Conservation (phyloP, 768 basidiomycete genomes). For the Collybia sp. region DNA sequence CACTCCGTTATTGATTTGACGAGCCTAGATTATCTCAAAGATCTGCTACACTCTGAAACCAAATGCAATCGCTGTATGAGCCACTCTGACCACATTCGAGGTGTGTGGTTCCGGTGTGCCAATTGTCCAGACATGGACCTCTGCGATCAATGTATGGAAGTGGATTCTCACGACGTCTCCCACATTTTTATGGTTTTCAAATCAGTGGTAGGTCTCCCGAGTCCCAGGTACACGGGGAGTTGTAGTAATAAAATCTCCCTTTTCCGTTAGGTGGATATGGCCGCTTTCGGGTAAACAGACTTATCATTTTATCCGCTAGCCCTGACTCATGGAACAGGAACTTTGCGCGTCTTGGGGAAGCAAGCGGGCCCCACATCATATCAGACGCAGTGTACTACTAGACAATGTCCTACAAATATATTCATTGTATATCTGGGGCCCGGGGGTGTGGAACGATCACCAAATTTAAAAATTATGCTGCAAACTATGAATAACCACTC, state of each 20-base stretch:
- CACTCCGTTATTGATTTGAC: background rate
- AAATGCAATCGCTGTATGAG: constrained; percentile 86
- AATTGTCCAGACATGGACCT: constrained; percentile 81
- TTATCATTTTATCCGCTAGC: constrained; percentile 2
- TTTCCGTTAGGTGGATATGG: constrained; percentile 66
- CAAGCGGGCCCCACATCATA: constrained; percentile 53
- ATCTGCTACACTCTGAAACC: constrained; percentile 59
- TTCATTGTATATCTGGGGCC: constrained; percentile 62
- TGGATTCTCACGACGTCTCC: constrained; percentile 77
- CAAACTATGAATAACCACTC: constrained; percentile 11
- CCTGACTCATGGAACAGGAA: constrained; percentile 26
- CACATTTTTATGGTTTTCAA: constrained; percentile 91
- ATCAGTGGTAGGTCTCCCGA: constrained; percentile 47
- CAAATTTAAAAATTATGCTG: background rate
- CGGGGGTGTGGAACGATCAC: constrained; percentile 17
- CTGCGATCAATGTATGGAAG: constrained; percentile 77
- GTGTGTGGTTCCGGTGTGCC: constrained; percentile 88
- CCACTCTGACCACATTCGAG: constrained; percentile 56
- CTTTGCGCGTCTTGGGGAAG: constrained; percentile 54
- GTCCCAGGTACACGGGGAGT: background rate
- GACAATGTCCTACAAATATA: constrained; percentile 4
- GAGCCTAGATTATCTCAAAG: constrained; percentile 52
- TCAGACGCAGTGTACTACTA: constrained; percentile 53
- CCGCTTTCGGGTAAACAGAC: constrained; percentile 54
- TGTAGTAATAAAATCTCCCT: constrained; percentile 7